phyloP scores from a whole-genome alignment of 1,284 basidiomycete genomes.

The Ustilago nuda region DNA sequence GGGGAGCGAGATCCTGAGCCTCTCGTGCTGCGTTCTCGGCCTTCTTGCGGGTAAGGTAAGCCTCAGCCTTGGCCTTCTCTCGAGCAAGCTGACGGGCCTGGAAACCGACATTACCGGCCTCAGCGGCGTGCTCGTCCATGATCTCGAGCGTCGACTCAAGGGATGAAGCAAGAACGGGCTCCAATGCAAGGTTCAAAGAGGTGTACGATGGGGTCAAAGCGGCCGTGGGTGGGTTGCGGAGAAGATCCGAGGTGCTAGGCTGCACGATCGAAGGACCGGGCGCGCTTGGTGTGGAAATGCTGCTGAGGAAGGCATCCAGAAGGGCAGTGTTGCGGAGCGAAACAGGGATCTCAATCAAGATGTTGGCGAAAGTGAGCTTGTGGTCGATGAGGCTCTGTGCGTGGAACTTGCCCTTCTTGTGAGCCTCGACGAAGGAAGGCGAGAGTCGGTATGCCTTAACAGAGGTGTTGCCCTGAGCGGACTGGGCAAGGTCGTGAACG shows the following conservation, averaged over 20 bases:
- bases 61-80: conserved; percentile 87
- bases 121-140: conserved; percentile 65
- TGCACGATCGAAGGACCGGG: conserved; percentile 66
- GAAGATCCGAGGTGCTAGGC: conserved; percentile 52
- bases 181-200: conserved; percentile 65
- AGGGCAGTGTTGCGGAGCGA: conserved; percentile 88
- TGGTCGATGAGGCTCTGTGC: conserved; percentile 83
- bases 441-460: conserved; percentile 93
- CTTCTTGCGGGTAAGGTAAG: conserved; percentile 71
- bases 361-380: conserved; percentile 87
- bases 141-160: conserved; percentile 67
- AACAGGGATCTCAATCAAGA: conserved; percentile 90
- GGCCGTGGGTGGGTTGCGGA: conserved; percentile 60
- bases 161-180: conserved; percentile 66
- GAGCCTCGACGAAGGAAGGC: conserved; percentile 83
- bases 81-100: conserved; percentile 89
- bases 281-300: conserved; percentile 73
- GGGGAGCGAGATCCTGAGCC: conserved; percentile 84
- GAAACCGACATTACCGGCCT: conserved; percentile 84
- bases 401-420: conserved; percentile 88
- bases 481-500: conserved; percentile 68
- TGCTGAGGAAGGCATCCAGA: conserved; percentile 84
- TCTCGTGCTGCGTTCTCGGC: conserved; percentile 88
- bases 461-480: conserved; percentile 83
- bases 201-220: conserved; percentile 60